These are phyloP conservation scores for Heritiera fomes DNA, from an alignment of 345 rosid genomes.

Conservation along the genomic window DNA sequence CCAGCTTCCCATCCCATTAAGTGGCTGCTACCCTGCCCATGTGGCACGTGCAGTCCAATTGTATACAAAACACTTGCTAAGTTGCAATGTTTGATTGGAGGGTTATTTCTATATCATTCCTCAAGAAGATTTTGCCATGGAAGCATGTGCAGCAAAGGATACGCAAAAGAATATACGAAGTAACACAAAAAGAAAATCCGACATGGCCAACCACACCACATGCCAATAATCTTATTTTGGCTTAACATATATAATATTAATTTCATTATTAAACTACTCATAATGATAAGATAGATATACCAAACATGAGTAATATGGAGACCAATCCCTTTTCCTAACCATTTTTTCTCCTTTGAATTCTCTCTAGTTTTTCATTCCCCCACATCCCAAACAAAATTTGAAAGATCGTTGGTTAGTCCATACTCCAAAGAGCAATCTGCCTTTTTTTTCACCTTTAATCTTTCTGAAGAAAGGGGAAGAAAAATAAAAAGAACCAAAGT, in stretches of 20 bases:
- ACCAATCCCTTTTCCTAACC: neutral
- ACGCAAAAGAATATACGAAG: neutral
- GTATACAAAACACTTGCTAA: neutral
- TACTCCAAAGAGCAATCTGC: conserved; percentile 28
- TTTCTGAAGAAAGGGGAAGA: neutral
- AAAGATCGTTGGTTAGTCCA: conserved; percentile 16
- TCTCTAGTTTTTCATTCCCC: neutral
- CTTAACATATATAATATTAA: neutral
- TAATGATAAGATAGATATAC: conserved; percentile 9
- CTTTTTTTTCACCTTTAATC: neutral
- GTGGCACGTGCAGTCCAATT: neutral
- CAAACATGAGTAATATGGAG: neutral
- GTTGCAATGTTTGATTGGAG: neutral
- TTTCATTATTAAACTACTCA: conserved; percentile 5
- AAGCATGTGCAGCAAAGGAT: conserved; percentile 3
- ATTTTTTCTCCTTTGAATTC: neutral
- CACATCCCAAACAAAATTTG: conserved; percentile 19
- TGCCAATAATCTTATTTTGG: conserved; percentile 11
- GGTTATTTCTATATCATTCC: too few relatives aligned
- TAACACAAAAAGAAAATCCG: neutral
- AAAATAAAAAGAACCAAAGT: neutral
- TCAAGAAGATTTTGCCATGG: conserved; percentile 1
- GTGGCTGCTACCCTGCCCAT: neutral
- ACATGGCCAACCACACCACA: conserved; percentile 5
- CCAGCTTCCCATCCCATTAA: neutral